These are phyloP conservation scores for Eucommia ulmoides DNA, from an alignment of 257 asterid species.

Conservation along the genomic window DNA sequence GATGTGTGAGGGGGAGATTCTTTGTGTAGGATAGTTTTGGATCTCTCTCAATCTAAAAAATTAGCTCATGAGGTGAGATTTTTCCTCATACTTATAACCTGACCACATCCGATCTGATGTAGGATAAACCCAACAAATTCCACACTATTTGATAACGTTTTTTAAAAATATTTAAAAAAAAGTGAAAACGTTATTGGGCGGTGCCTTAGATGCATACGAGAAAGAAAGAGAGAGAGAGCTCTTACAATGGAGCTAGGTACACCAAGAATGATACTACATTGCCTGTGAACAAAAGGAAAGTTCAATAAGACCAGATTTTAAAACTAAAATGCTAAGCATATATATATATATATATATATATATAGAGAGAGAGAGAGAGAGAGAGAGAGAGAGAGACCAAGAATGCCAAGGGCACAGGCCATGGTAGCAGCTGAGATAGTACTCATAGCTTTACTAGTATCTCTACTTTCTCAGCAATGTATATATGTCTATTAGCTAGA, in stretches of 20 bases:
- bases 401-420: constrained; percentile 54
- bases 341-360: background rate
- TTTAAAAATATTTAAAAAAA: background rate
- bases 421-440: constrained; percentile 9
- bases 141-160: too few species aligned
- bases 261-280: constrained; percentile 76
- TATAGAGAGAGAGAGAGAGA: background rate
- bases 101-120: too few species aligned
- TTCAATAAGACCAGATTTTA: too few species aligned
- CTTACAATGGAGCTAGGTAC: constrained; percentile 68
- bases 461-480: constrained; percentile 12
- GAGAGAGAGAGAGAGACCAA: constrained; percentile 26
- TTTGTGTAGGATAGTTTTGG: too few species aligned
- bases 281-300: constrained; percentile 27
- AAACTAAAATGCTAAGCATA: too few species aligned
- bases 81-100: too few species aligned
- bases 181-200: too few species aligned
- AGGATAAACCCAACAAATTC: background rate
- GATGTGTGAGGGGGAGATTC: too few species aligned
- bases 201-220: too few species aligned
- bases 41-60: too few species aligned
- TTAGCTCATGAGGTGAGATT: too few species aligned
- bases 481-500: too few species aligned
- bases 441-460: constrained; percentile 27
- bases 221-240: background rate